Evolutionary conservation across 2,329 filamentous ascomycete genomes (phyloP), one percentile per base, ranked within the genome.

Genomic region (Trichoderma endophyticum): DNA sequence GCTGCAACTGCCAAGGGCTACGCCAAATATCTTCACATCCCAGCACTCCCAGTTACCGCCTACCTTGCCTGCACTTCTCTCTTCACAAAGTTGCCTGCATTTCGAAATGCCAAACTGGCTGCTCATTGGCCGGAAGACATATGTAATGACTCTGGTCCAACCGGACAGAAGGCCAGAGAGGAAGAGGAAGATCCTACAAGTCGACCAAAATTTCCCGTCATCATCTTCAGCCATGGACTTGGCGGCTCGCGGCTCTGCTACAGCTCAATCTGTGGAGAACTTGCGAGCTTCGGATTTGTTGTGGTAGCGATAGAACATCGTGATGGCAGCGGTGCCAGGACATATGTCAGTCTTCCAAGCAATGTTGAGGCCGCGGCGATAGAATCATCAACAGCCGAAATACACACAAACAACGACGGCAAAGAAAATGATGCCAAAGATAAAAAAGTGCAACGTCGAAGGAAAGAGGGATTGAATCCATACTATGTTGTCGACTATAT

Each of bases 141-240:
- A 3, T 80, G 83, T 57, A 77, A 76, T 3, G 79, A 81, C 43
- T 75, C 81, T 21, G 77, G 59, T 1, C 83, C 81, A 1, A 79
- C 79, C 1, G 80, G 80, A 9, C 80, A 81, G 70, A 68, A 75
- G 51, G 60, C 83, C 56, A 67, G 80, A 14, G 70, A 68, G 14
- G 63, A 72, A 24, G 63, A 68, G 9, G 34, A 6, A 12, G 36
- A 59, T 48, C 32, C 64, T 11, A 57, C 56, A 43, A 34, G 79
- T 76, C 75, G 75, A 72, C 87, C 88, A 0, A 82, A 74, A 4
- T 92, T 91, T 72, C 89, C 90, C 1, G 81, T 91, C 26, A 82
- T 92, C 39, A 83, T 92, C 26, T 92, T 92, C 78, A 90, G 88
- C 75, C 90, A 92, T 78, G 90, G 90, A 0, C 80, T 92, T 6